Evolutionary conservation across 2,329 filamentous ascomycete species (phyloP), one percentile per base, ranked within the genome.

Genomic region (Fusarium irregulare): DNA sequence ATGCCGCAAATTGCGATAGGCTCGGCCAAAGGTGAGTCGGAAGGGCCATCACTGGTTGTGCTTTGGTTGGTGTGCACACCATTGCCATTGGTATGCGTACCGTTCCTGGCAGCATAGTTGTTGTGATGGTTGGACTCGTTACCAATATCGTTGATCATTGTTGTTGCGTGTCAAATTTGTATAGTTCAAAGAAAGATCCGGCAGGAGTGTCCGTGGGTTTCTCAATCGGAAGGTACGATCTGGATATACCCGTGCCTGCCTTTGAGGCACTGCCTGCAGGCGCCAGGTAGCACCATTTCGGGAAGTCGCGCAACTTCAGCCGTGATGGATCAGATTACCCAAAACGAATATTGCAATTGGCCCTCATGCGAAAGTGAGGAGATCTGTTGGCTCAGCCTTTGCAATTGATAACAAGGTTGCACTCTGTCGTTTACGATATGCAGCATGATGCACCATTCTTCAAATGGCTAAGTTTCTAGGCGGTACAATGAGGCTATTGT

Each of bases 1-100:
- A 60, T 60, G 25, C 56, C 56, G 1, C 56, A 60, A 6, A 60
- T 60, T 6, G 56, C 56, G 18, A 60, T 46, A 5, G 56, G 56
- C 7, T 59, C 56, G 18, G 37, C 40, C 3, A 27, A 3, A 11
- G 21, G 20, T 20, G 7, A 21, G 2, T 25, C 21, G 18, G 34
- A 32, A 7, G n/a, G 18, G 10, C 18, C 7, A 4, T 20, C 47
- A 3, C 48, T 34, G 7, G 14, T 6, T 53, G 20, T 18, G 11
- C 30, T 25, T 6, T 27, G 18, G 18, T 30, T 34, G 13, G 10
- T 34, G 10, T 18, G 5, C n/a, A 34, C 30, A 11, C 20, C 30
- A 30, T 32, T 48, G 14, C 40, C 40, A 18, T 56, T 47, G 13
- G 25, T 51, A 6, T 56, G 42, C 12, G 44, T 28, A 2, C 46